Base-by-base conservation (phyloP, 345 rosid genomes). In the Firmiana major region DNA sequence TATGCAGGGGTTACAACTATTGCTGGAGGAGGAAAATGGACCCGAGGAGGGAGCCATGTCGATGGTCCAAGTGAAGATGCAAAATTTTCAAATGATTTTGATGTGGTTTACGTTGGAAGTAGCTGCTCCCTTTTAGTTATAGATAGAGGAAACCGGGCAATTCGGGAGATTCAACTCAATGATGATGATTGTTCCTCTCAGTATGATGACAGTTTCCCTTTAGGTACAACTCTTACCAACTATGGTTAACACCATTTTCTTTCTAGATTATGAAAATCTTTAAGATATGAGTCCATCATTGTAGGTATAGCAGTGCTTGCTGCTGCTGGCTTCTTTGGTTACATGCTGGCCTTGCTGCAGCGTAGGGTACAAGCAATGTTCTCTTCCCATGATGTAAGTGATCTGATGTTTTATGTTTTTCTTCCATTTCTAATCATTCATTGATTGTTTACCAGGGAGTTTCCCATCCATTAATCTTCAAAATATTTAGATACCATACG, bases 61-160 rank as follows among this genome's bases (percentile, higher is more conserved):
- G 97, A 92, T 45, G 94, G 94, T 76, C 91, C 93, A 7, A 89
- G 94, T 38, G 93, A 89, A 84, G 97, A 92, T 54, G 94, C 94
- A 0, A 93, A 87, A 76, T 91, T 93, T 80, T 96, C 99, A 0
- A 84, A 89, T 77, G 97, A 96, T 78, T 93, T 93, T 78, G 99
- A 96, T 81, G 71, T 92, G 72, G 87, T 90, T 49, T 96, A 91
- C 43, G 74, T 89, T 55, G 90, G 86, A 76, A 89, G 91, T 62
- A 91, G 89, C 81, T 93, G 98, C 84, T 92, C 99, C 74, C 92
- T 96, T 74, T 57, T 93, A 82, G 87, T 96, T 72, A 73, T 90
- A 79, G 99, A 96, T 81, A 87, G 97, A 85, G 99, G 94, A 26
- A 87, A 91, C 80, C 98, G 90, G 83, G 90, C 94, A 69, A 88